Evolutionary conservation across 192 early-diverging fungal species (phyloP), one percentile per base, ranked within the genome.

Genomic region (Backusella liffmaniae): DNA sequence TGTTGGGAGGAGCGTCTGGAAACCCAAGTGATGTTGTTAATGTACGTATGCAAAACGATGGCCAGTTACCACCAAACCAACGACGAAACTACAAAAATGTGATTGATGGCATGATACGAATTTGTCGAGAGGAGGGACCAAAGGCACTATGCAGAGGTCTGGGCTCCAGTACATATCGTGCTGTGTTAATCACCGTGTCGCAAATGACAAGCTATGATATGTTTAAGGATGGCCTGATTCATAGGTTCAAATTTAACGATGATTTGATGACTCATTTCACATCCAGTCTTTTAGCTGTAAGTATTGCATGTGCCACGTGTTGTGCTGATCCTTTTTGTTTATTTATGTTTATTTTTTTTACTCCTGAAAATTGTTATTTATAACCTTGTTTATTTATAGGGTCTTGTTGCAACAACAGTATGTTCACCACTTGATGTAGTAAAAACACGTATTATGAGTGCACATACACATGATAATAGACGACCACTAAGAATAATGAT

Each of bases 371-470:
- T 39, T 68, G 10, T 74, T 49, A 15, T 62, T 37, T 59, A 68
- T 56, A n/a, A 39, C 4, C n/a, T 68, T 68, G 6, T 42, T n/a
- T 21, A 8, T 0, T 18, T 65, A n/a, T 79, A 87, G 88, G 92
- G 92, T 36, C 86, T 94, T 18, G 89, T 93, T 16, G 91, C 92
- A 4, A 92, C 92, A 3, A 93, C 92, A 1, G 84, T 93, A 0
- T 92, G 90, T 29, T 91, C 94, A 23, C 92, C 92, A 2, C 82
- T 92, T 34, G 92, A 94, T 86, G 90, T 96, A 18, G 88, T 96
- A 35, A 96, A 96, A 79, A 94, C 95, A 0, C 87, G 95, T 32
- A 87, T 94, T 41, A 95, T 95, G 95, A 95, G 91, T 81, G 88
- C 88, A 59, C 74, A 75, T 56, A 41, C 37, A 18, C 76, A 74